phyloP scores from a whole-genome alignment of 768 basidiomycete species.

The Pleurotus pulmonarius region DNA sequence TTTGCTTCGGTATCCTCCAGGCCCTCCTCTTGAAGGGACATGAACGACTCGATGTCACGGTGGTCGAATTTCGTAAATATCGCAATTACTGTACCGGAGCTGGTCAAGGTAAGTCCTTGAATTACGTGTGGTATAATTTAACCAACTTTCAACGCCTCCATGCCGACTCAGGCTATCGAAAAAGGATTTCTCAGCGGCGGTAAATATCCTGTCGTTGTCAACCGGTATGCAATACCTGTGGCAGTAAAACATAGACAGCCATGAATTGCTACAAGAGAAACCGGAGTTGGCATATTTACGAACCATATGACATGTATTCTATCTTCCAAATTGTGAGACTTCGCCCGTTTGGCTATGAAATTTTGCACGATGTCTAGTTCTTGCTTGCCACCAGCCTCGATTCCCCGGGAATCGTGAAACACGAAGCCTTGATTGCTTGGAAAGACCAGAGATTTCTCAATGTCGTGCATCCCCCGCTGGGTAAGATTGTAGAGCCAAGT shows the following conservation, averaged over 20 bases:
- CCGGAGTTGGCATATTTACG: neutral
- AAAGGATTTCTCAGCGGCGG: neutral
- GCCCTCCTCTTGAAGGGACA: neutral
- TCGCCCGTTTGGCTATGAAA: slow-evolving; percentile 10
- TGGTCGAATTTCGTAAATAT: slow-evolving; percentile 6
- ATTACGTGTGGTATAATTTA: neutral
- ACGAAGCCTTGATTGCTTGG: slow-evolving; percentile 14
- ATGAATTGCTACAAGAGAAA: neutral
- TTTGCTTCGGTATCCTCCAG: neutral
- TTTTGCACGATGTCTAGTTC: slow-evolving; percentile 11
- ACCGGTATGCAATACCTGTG: slow-evolving; percentile 1
- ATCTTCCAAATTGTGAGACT: slow-evolving; percentile 4
- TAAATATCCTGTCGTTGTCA: neutral
- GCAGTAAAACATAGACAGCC: neutral
- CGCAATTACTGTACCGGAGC: slow-evolving; percentile 1
- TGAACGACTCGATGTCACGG: neutral
- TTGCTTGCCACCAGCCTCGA: slow-evolving; percentile 14
- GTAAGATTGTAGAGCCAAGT: neutral
- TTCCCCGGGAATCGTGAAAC: slow-evolving; percentile 19
- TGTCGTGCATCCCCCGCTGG: slow-evolving; percentile 8
- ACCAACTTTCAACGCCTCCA: too few species aligned
- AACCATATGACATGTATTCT: slow-evolving; percentile 16
- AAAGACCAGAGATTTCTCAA: slow-evolving; percentile 8
- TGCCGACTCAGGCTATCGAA: neutral
- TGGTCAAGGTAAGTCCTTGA: neutral